Percentiles rank a stretch among this genome's conserved stretches.
These are phyloP conservation scores for Gossypium trilobum DNA, from an alignment of 441 rosid genomes.

Conservation along the genomic window DNA sequence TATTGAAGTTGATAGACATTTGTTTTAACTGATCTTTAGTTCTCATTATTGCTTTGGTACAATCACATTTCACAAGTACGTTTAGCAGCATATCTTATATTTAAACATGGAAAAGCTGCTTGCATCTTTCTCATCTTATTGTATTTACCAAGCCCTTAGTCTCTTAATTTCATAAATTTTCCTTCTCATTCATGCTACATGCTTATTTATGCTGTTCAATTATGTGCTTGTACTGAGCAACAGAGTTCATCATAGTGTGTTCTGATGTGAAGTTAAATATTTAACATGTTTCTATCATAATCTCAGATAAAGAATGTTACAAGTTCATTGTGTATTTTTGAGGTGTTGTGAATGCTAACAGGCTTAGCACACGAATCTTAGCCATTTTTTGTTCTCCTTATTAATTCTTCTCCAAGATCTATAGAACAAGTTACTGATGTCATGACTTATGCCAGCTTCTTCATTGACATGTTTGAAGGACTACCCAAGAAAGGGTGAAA, in stretches of 20 bases:
- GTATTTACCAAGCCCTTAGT: neutral
- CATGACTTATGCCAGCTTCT: slow-evolving; percentile 51
- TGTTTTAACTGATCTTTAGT: neutral
- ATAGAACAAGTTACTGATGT: slow-evolving; percentile 3
- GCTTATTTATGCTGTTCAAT: neutral
- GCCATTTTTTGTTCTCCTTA: neutral
- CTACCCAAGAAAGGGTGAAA: slow-evolving; percentile 90
- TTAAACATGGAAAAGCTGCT: neutral
- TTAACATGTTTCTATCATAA: neutral
- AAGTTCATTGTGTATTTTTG: neutral
- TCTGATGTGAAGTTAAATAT: neutral
- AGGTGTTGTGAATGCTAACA: neutral
- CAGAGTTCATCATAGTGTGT: neutral
- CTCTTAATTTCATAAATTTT: neutral
- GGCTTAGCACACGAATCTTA: neutral
- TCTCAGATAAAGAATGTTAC: neutral
- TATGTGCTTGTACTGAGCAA: neutral
- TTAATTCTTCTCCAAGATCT: neutral
- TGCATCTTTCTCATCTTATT: neutral
- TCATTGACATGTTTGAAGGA: slow-evolving; percentile 90
- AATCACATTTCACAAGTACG: slow-evolving; percentile 7
- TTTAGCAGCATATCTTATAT: neutral
- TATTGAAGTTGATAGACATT: neutral
- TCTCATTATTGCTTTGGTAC: neutral
- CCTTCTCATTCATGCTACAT: neutral